phyloP scores from a whole-genome alignment of 345 rosid genomes.

The Mangifera indica region DNA sequence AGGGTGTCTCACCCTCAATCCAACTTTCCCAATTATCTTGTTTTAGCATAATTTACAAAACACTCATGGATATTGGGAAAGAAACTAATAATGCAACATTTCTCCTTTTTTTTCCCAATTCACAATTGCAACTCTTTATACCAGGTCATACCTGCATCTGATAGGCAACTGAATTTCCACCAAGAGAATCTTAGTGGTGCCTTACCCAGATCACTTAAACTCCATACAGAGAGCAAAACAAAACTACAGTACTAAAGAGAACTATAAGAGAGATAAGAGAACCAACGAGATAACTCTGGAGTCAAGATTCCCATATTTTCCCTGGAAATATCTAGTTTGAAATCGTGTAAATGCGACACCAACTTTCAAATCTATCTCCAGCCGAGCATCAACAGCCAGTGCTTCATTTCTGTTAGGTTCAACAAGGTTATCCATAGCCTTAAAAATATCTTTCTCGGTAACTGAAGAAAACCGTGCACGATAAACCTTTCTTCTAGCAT shows the following conservation, averaged over 20 bases:
- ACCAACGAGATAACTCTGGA: slow-evolving; percentile 93
- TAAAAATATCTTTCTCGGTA: slow-evolving; percentile 86
- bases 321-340: slow-evolving; percentile 92
- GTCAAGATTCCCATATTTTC: slow-evolving; percentile 93
- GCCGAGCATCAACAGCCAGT: slow-evolving; percentile 97
- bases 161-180: not conserved
- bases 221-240: not conserved
- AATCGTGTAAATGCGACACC: slow-evolving; percentile 96
- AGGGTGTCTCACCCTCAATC: not conserved
- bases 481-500: slow-evolving; percentile 55
- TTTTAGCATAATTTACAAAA: slow-evolving; percentile 9
- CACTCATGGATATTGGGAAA: not conserved
- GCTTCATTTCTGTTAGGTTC: slow-evolving; percentile 86
- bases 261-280: slow-evolving; percentile 31
- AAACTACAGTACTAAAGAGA: not conserved
- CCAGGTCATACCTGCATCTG: not conserved
- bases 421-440: slow-evolving; percentile 83
- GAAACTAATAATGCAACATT: slow-evolving; percentile 6
- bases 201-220: not conserved
- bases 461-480: slow-evolving; percentile 96
- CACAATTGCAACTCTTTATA: not conserved
- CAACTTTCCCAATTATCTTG: not conserved
- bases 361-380: slow-evolving; percentile 98
- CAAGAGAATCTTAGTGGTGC: not conserved
- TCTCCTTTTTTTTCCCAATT: not conserved